Base-by-base conservation (phyloP, 768 basidiomycete species). In the Pleurotus salmoneostramineus region DNA sequence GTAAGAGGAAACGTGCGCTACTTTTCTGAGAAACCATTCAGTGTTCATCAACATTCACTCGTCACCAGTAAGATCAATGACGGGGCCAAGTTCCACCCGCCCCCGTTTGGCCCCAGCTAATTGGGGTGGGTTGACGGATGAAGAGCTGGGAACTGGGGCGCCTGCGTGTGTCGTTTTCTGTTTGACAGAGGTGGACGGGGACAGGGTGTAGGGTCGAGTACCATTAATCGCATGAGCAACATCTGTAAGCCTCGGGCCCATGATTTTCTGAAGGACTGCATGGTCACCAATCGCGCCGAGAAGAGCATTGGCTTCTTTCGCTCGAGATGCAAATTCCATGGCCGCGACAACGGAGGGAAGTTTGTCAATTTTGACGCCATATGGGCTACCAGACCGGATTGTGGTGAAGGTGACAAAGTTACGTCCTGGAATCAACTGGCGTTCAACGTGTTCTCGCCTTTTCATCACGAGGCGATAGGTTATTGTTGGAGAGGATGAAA, bases 231-330 rank as follows among this genome's bases (percentile, higher is more conserved):
- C 67, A 14, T 64, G 60, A 17, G 60, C 33, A 27, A 74, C 68
- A 56, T 75, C 74, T 1, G 44, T 49, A 58, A 69, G 71, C 21
- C 71, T 57, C 6, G 60, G 40, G 7, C 71, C 73, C 70, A 75
- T 71, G 27, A 76, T 60, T 55, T 62, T 63, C 49, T 57, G 56
- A 35, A 74, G 61, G 3, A 61, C 56, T 44, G 61, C 64, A 32
- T 70, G 66, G 6, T 59, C 33, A 10, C 72, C 72, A 45, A 76
- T 62, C 4, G 46, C 64, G 6, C 58, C 32, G 47, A 74, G 60
- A 50, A 75, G 71, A 0, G 33, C 33, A 43, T 61, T 66, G 0
- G 70, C 69, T 14, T 62, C 61, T 11, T 60, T 56, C 6, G 69
- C 65, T 17, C 66, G 65, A 7, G 32, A 12, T 12, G 60, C 32